Conservation (phyloP, 352 stramenopile genomes). For the Nothophytophthora sp. region DNA sequence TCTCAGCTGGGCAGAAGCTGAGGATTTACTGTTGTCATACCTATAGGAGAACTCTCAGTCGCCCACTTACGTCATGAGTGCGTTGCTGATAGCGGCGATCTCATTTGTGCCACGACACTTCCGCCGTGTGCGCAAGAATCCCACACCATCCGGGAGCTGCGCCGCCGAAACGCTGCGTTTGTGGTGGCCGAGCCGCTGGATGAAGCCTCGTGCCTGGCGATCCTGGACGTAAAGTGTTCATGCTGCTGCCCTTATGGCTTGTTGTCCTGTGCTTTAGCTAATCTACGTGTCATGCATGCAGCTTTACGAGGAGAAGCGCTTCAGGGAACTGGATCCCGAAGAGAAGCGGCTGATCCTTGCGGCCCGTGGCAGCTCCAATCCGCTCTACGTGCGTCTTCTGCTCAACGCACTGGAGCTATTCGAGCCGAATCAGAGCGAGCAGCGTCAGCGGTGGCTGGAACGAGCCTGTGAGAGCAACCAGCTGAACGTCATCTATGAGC, state of each 20-base stretch:
- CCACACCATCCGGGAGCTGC: constrained; percentile 74
- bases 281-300: constrained; percentile 7
- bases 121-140: constrained; percentile 47
- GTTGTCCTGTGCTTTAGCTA: background rate
- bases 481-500: constrained; percentile 56
- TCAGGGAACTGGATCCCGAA: constrained; percentile 23
- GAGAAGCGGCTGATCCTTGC: constrained; percentile 48
- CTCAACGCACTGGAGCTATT: constrained; percentile 64
- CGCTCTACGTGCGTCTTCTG: constrained; percentile 67
- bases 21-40: no score
- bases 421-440: constrained; percentile 19
- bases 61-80: no score
- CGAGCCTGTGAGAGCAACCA: constrained; percentile 35
- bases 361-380: constrained; percentile 62
- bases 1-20: no score
- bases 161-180: constrained; percentile 58
- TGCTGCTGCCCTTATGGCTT: background rate
- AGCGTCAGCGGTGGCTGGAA: constrained; percentile 48
- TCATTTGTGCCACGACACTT: constrained; percentile 66
- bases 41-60: no score
- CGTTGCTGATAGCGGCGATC: constrained; percentile 38
- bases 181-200: constrained; percentile 74
- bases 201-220: constrained; percentile 55
- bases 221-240: constrained; percentile 42
- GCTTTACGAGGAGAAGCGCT: constrained; percentile 36